phyloP scores from a whole-genome alignment of 2,329 filamentous ascomycete genomes.

The Bipolaris sorokiniana region DNA sequence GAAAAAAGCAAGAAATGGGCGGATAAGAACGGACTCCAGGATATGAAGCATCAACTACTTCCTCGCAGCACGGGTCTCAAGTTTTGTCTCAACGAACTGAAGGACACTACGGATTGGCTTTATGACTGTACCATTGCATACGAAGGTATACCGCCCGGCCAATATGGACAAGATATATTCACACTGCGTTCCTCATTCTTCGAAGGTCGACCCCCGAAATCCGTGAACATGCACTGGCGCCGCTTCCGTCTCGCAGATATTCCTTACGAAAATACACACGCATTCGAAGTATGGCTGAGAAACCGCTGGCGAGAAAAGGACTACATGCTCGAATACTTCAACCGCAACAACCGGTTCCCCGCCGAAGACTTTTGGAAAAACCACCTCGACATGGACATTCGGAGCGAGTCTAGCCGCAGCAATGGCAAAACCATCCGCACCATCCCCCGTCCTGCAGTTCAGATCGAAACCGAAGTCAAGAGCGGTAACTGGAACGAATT shows the following conservation, averaged over 20 bases:
- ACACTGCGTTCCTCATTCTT: conserved; percentile 87
- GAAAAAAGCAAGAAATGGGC: conserved; percentile 77
- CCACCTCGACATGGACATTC: conserved; percentile 46
- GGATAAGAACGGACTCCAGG: conserved; percentile 73
- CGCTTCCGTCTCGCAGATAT: conserved; percentile 82
- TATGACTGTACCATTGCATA: conserved; percentile 97
- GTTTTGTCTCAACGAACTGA: conserved; percentile 79
- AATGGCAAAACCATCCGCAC: conserved; percentile 42
- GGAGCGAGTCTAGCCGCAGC: conserved; percentile 34
- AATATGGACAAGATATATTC: conserved; percentile 90
- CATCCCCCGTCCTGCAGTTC: conserved; percentile 48
- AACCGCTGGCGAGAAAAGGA: conserved; percentile 94
- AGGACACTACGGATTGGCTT: conserved; percentile 76
- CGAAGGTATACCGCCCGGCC: conserved; percentile 75
- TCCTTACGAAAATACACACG: conserved; percentile 73
- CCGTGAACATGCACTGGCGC: conserved; percentile 96
- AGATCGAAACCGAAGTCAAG: conserved; percentile 58
- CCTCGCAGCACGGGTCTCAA: conserved; percentile 81
- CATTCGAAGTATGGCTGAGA: conserved; percentile 84
- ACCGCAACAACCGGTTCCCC: conserved; percentile 77
- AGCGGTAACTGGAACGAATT: conserved; percentile 59
- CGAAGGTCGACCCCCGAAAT: conserved; percentile 86
- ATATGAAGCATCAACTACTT: conserved; percentile 75
- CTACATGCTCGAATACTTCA: conserved; percentile 81
- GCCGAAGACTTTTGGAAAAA: conserved; percentile 61